Evolutionary conservation across 345 rosid genomes (phyloP), one percentile per base, ranked within the genome.

Genomic region (Excoecaria agallocha): DNA sequence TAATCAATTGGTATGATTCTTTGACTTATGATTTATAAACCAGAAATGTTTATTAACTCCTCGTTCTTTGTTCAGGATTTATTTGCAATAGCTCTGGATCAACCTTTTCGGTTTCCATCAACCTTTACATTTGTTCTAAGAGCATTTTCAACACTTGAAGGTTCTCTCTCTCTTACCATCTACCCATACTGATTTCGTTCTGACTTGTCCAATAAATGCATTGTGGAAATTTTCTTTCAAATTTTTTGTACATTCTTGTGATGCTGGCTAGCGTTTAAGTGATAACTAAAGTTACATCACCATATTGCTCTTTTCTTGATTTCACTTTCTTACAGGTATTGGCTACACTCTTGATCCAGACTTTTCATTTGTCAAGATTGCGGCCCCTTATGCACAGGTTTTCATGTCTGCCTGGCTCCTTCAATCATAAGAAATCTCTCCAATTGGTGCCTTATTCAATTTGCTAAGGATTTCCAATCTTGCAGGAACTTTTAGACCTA

Each of bases 361-460:
- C 67, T 94, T 94, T 76, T 89, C 97, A 74, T 92, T 94, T 24
- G 93, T 74, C 66, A 92, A 87, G 82, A 86, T 91, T 78, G 97
- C 98, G 3, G 95, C 97, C 73, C 98, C 98, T 61, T 94, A 94
- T 72, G 97, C 93, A 1, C 97, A 92, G 97, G 97, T 89, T 68
- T 78, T 38, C 63, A 64, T 68, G 11, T 50, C 63, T 76, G 22
- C 68, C 41, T 22, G 6, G 15, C 12, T 19, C 38, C 43, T 41
- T 71, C 59, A 3, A 8, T 51, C 76, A 22, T 12, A 16, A 54
- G 49, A 61, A 50, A 41, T 58, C 48, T 35, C 37, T 22, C 24
- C 38, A 30, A 17, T 11, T 1, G 16, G 17, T 25, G 41, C 66
- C 30, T 66, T 66, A 6, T 16, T 45, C 38, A n/a, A 51, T 66